Percentiles rank a stretch among this genome's conserved stretches.
These are phyloP conservation scores for Cryphonectria radicalis DNA, from an alignment of 2,329 filamentous ascomycete genomes.

Conservation along the genomic window DNA sequence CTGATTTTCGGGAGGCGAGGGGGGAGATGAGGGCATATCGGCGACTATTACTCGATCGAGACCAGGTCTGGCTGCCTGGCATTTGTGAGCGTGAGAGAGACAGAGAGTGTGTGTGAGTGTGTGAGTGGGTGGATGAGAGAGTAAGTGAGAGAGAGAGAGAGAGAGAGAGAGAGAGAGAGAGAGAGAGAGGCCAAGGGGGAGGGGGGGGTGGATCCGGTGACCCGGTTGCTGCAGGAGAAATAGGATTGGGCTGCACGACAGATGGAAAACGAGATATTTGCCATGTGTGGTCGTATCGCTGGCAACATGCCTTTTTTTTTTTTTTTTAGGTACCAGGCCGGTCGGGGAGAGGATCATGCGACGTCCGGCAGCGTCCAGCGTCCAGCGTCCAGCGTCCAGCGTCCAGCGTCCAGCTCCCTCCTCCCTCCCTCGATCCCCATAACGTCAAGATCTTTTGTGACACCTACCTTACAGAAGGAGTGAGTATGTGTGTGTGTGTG, in stretches of 20 bases:
- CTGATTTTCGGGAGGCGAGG: background rate
- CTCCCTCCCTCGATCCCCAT: background rate
- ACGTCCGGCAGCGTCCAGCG: background rate
- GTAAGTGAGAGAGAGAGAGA: background rate
- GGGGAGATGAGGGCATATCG: background rate
- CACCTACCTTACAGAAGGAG: background rate
- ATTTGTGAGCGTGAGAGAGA: too few relatives aligned
- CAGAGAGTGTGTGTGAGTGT: background rate
- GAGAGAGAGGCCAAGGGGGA: background rate
- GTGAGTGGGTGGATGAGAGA: too few relatives aligned
- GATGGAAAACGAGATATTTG: constrained; percentile 3
- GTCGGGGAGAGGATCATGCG: background rate
- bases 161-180: background rate
- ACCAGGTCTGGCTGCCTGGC: background rate
- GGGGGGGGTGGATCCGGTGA: constrained; percentile 13
- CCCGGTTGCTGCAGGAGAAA: constrained; percentile 25
- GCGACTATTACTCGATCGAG: constrained; percentile 12
- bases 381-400: background rate
- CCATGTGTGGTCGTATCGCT: constrained; percentile 19
- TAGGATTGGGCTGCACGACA: constrained; percentile 17
- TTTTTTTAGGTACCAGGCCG: background rate
- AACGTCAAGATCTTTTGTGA: background rate
- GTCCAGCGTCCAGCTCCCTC: too few relatives aligned
- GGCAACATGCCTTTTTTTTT: constrained; percentile 18
- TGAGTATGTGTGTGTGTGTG: too few relatives aligned